phyloP scores from a whole-genome alignment of 306 rosid genomes.

The Oemleria cerasiformis region DNA sequence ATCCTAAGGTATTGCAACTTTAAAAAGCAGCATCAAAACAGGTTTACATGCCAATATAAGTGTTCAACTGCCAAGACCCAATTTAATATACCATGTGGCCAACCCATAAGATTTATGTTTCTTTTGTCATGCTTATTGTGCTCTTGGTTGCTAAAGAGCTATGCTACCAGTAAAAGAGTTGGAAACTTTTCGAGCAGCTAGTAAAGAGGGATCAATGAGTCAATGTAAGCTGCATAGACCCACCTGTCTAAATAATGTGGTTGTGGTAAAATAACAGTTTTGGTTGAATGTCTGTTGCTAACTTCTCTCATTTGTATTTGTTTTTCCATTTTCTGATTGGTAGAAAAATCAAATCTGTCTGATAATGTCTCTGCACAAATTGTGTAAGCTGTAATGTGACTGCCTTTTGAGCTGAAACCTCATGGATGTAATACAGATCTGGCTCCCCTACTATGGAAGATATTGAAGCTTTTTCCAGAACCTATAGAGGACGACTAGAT shows the following conservation, averaged over 20 bases:
- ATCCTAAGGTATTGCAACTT: background rate
- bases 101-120: background rate
- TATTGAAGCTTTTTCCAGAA: conserved; percentile 70
- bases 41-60: background rate
- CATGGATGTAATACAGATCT: conserved; percentile 51
- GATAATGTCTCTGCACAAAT: conserved; percentile 2
- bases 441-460: conserved; percentile 94
- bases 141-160: no score
- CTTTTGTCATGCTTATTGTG: no score
- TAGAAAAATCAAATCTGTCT: background rate
- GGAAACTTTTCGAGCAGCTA: background rate
- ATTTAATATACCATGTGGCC: background rate
- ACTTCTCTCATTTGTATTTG: background rate
- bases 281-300: background rate
- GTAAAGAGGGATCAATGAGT: background rate
- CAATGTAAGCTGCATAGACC: background rate
- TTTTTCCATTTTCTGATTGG: background rate
- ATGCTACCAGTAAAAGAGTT: background rate
- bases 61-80: background rate
- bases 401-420: conserved; percentile 10
- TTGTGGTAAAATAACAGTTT: background rate
- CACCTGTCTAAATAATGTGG: background rate
- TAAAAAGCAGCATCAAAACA: background rate
- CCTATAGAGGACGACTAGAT: conserved; percentile 65
- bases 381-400: conserved; percentile 13